Conservation (phyloP, 345 rosid genomes). For the rapeseed (Brassica napus) region DNA sequence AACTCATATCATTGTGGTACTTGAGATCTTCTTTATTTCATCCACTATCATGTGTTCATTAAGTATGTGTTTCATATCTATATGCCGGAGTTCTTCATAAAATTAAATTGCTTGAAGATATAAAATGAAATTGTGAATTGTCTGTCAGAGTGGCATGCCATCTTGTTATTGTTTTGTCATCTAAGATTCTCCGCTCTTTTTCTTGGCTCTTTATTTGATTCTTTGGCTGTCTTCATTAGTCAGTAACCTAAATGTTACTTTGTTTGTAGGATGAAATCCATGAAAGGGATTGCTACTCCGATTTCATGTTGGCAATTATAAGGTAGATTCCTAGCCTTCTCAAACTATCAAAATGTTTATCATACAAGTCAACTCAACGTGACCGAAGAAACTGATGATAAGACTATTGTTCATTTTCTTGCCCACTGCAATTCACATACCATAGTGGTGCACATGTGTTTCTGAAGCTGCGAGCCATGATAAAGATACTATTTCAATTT, state of each 20-base stretch:
- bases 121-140: not conserved
- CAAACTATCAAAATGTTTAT: not conserved
- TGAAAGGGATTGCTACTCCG: constrained; percentile 96
- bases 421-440: constrained; percentile 1
- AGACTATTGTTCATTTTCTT: constrained; percentile 9
- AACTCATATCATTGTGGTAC: constrained; percentile 96
- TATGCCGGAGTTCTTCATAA: not conserved
- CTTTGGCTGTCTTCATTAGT: constrained; percentile 18
- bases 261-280: constrained; percentile 92
- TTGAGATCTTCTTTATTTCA: constrained; percentile 16
- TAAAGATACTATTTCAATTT: not conserved
- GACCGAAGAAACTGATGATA: not conserved
- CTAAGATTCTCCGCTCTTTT: not conserved
- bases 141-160: constrained; percentile 1
- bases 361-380: not conserved
- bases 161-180: constrained; percentile 15
- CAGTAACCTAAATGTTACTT: constrained; percentile 35
- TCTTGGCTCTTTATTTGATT: constrained; percentile 17
- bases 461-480: constrained; percentile 3
- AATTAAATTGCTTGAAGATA: not conserved
- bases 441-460: not conserved
- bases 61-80: constrained; percentile 16
- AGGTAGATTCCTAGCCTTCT: constrained; percentile 52
- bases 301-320: constrained; percentile 84
- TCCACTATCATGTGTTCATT: not conserved